phyloP scores from a whole-genome alignment of 2,329 filamentous ascomycete genomes.

The Monilinia polystroma region DNA sequence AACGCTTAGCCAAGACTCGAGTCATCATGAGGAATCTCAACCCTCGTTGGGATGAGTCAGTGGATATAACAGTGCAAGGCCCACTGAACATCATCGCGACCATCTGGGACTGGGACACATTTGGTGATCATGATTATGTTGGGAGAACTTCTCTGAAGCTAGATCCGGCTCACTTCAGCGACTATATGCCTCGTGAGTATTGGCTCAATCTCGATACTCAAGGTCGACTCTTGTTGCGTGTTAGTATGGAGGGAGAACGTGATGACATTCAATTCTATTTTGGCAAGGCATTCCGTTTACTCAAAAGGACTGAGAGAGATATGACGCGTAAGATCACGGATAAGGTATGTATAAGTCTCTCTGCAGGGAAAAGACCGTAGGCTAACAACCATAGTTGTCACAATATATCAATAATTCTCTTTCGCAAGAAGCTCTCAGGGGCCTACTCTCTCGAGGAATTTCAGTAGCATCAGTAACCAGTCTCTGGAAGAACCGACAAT shows the following conservation, averaged over 20 bases:
- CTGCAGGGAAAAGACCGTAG: constrained; percentile 16
- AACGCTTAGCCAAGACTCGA: constrained; percentile 89
- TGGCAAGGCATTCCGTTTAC: constrained; percentile 89
- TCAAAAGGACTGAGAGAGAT: constrained; percentile 94
- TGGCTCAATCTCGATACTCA: constrained; percentile 98
- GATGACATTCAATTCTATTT: constrained; percentile 99
- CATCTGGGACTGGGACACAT: constrained; percentile 96
- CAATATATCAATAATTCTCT: constrained; percentile 89
- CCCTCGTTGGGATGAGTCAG: constrained; percentile 94
- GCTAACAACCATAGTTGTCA: constrained; percentile 61
- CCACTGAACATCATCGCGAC: constrained; percentile 94
- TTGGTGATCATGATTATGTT: constrained; percentile 96
- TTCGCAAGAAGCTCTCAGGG: constrained; percentile 75
- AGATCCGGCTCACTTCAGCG: constrained; percentile 95
- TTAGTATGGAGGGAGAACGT: constrained; percentile 97
- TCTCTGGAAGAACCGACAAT: constrained; percentile 61
- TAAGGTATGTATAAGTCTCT: constrained; percentile 60
- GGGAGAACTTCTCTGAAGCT: constrained; percentile 95
- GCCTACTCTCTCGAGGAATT: constrained; percentile 68
- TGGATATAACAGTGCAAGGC: constrained; percentile 91
- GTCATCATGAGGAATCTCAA: constrained; percentile 89
- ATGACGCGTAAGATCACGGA: constrained; percentile 98
- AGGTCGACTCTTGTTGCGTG: constrained; percentile 80
- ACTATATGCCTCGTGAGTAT: constrained; percentile 93
- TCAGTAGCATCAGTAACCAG: constrained; percentile 72